phyloP scores from a whole-genome alignment of 805 yeast species.

The Blastobotrys americana region DNA sequence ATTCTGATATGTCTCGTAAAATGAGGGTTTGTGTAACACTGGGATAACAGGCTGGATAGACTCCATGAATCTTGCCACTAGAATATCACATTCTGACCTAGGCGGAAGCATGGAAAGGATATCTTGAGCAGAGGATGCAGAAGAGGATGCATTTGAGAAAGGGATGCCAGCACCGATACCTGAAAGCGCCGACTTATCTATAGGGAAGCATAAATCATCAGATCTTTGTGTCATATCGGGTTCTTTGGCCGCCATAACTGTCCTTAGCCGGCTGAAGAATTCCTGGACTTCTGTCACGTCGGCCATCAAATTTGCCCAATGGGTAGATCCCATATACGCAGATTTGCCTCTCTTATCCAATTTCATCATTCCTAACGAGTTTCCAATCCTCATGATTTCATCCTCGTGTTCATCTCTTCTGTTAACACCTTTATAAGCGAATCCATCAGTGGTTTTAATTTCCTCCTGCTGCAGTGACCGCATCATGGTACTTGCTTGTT shows the following conservation, averaged over 20 bases:
- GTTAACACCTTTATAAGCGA: slow-evolving; percentile 8
- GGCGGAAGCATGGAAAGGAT: slow-evolving; percentile 24
- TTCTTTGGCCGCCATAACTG: slow-evolving; percentile 1
- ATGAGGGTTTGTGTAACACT: slow-evolving; percentile 26
- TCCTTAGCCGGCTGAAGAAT: slow-evolving; percentile 13
- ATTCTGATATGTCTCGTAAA: slow-evolving; percentile 21
- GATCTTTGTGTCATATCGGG: slow-evolving; percentile 1
- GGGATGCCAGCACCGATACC: slow-evolving; percentile 15
- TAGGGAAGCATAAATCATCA: neutral
- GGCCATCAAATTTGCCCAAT: slow-evolving; percentile 29
- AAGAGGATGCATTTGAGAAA: slow-evolving; percentile 3
- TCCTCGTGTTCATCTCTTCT: slow-evolving; percentile 14
- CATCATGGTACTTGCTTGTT: neutral
- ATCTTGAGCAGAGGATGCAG: slow-evolving; percentile 13
- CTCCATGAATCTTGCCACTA: slow-evolving; percentile 25
- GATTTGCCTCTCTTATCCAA: slow-evolving; percentile 29
- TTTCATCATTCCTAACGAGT: slow-evolving; percentile 31
- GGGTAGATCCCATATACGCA: slow-evolving; percentile 31
- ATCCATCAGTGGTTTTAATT: neutral
- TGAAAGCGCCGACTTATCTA: slow-evolving; percentile 9
- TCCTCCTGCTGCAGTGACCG: neutral
- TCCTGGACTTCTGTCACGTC: slow-evolving; percentile 23
- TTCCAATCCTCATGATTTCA: slow-evolving; percentile 16
- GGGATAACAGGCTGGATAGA: slow-evolving; percentile 24
- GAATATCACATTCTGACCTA: slow-evolving; percentile 18